Evolutionary conservation across 257 asterid genomes (phyloP).

Genomic region (Salvia miltiorrhiza): DNA sequence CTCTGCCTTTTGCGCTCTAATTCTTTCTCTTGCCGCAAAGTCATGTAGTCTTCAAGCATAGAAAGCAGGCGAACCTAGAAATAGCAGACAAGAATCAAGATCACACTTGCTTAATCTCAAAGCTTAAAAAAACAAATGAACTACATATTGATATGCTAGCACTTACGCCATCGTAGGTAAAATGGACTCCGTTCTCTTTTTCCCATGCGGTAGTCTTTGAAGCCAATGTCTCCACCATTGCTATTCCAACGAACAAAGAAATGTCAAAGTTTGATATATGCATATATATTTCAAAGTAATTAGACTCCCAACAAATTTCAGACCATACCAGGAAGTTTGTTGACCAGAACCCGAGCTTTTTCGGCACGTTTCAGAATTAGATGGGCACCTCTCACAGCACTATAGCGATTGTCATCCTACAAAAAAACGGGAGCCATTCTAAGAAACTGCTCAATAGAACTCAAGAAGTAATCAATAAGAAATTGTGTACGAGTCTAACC

Average conservation of each 20-base stretch:
- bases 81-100: constrained; percentile 16
- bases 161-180: constrained; percentile 91
- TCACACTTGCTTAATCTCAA: neutral
- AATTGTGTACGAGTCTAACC: constrained; percentile 39
- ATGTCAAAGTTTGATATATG: neutral
- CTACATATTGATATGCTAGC: neutral
- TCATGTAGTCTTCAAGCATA: constrained; percentile 76
- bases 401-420: constrained; percentile 93
- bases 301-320: constrained; percentile 5
- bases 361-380: constrained; percentile 95
- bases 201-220: constrained; percentile 82
- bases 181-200: constrained; percentile 70
- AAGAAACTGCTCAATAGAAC: constrained; percentile 13
- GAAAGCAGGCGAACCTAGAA: constrained; percentile 72
- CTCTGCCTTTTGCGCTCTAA: constrained; percentile 82
- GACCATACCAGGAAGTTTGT: constrained; percentile 82
- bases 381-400: constrained; percentile 98
- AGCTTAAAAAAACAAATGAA: neutral
- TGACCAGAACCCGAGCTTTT: constrained; percentile 89
- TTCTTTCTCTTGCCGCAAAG: constrained; percentile 82
- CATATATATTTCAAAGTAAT: neutral
- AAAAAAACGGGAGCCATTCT: constrained; percentile 19
- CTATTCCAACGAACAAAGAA: constrained; percentile 35
- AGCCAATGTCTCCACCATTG: constrained; percentile 87
- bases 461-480: constrained; percentile 14